Conservation (phyloP, 1,284 basidiomycete species). For the Moesziomyces aphidis region DNA sequence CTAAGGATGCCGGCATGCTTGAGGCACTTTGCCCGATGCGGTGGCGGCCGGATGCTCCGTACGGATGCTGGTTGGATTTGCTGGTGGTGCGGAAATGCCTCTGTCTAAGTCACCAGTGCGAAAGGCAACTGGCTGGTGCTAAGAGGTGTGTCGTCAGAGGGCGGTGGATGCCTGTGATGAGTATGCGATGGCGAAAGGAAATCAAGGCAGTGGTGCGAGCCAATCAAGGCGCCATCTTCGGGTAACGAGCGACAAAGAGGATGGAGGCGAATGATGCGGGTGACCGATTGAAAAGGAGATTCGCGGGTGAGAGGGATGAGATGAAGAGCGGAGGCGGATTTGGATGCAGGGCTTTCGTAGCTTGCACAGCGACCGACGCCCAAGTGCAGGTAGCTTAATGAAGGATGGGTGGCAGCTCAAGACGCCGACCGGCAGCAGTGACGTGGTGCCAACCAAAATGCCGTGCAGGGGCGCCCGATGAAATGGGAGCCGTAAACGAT, state of each 20-base stretch:
- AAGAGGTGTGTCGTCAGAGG: not conserved
- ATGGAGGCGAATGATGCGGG: not conserved
- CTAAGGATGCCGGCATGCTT: slow-evolving; percentile 17
- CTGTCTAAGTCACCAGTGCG: too few relatives aligned
- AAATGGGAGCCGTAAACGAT: too few relatives aligned
- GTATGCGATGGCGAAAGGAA: not conserved
- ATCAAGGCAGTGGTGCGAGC: slow-evolving; percentile 1
- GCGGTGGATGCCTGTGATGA: not conserved
- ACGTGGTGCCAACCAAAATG: too few relatives aligned
- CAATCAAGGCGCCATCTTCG: slow-evolving; percentile 12
- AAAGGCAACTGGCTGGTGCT: not conserved
- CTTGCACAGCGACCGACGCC: too few relatives aligned
- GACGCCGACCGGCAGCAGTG: too few relatives aligned
- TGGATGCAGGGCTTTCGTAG: too few relatives aligned
- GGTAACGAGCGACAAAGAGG: not conserved
- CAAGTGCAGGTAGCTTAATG: too few relatives aligned
- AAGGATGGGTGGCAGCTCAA: too few relatives aligned
- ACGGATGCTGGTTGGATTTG: not conserved
- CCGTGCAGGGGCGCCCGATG: too few relatives aligned
- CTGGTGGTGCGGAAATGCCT: too few relatives aligned
- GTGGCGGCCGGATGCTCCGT: not conserved
- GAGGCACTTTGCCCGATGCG: not conserved
- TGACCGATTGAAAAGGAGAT: not conserved
- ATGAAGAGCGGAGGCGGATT: too few relatives aligned
- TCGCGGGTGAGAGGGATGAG: too few relatives aligned